These are phyloP conservation scores for Trichoderma arundinaceum DNA, from an alignment of 2,329 filamentous ascomycete genomes.

Conservation along the genomic window DNA sequence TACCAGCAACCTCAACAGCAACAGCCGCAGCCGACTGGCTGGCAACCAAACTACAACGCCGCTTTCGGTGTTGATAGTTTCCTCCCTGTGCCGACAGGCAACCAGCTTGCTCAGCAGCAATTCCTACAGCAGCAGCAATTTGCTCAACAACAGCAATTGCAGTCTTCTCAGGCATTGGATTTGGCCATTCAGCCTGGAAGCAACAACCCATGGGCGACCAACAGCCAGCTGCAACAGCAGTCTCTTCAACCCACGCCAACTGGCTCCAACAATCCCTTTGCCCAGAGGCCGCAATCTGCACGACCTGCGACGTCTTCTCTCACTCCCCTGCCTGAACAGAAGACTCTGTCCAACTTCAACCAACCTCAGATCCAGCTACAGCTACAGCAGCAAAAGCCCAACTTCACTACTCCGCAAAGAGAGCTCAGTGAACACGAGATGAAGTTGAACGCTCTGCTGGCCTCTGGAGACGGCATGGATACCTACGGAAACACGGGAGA, in stretches of 20 bases:
- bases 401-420: slow-evolving; percentile 53
- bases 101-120: slow-evolving; percentile 45
- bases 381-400: slow-evolving; percentile 43
- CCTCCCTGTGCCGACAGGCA: neutral
- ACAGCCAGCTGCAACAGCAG: slow-evolving; percentile 58
- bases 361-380: slow-evolving; percentile 56
- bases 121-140: slow-evolving; percentile 48
- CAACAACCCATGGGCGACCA: slow-evolving; percentile 91
- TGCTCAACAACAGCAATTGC: slow-evolving; percentile 44
- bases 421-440: slow-evolving; percentile 68
- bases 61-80: slow-evolving; percentile 58
- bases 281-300: slow-evolving; percentile 65
- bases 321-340: slow-evolving; percentile 78
- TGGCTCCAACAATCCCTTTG: slow-evolving; percentile 98
- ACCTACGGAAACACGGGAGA: slow-evolving; percentile 98
- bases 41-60: slow-evolving; percentile 65
- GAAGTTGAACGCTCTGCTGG: slow-evolving; percentile 83
- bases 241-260: slow-evolving; percentile 81
- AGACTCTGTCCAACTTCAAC: slow-evolving; percentile 68
- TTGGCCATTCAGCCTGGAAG: slow-evolving; percentile 74
- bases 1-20: slow-evolving; percentile 53
- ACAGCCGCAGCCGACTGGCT: slow-evolving; percentile 56
- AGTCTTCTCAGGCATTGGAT: slow-evolving; percentile 55
- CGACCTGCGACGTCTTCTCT: slow-evolving; percentile 70
- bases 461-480: slow-evolving; percentile 89